Evolutionary conservation across 805 yeast species (phyloP).

Genomic region (Ogataea zsoltii): DNA sequence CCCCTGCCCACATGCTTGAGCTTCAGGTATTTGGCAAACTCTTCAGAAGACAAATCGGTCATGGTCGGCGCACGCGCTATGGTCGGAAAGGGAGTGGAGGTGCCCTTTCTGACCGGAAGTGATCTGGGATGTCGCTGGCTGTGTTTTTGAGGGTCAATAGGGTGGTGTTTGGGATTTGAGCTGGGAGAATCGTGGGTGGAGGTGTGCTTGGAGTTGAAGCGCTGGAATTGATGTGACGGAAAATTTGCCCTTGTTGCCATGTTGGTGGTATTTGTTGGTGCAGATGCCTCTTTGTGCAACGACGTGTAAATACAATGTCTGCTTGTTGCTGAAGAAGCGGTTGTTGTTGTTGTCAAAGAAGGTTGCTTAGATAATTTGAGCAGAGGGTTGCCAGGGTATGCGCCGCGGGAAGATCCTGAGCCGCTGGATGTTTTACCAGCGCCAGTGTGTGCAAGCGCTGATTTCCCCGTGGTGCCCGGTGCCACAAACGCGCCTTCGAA

Average conservation of each 20-base stretch:
- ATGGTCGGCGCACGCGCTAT: constrained; percentile 8
- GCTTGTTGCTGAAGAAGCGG: constrained; percentile 1
- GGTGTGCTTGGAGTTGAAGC: constrained; percentile 3
- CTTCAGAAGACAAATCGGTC: constrained; percentile 19
- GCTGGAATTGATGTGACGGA: constrained; percentile 1
- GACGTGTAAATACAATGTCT: not conserved
- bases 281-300: not conserved
- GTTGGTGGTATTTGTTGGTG: not conserved
- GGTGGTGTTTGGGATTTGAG: not conserved
- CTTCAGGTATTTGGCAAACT: constrained; percentile 45
- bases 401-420: too few relatives aligned
- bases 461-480: not conserved
- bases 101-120: not conserved
- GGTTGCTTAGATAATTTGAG: not conserved
- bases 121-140: not conserved
- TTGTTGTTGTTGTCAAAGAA: not conserved
- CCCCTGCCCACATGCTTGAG: constrained; percentile 80
- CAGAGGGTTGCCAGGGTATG: constrained; percentile 11
- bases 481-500: not conserved
- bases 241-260: constrained; percentile 4
- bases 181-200: constrained; percentile 1
- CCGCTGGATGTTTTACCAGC: too few relatives aligned
- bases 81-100: constrained; percentile 6
- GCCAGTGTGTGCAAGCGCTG: too few relatives aligned
- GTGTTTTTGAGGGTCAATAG: not conserved